Conservation (phyloP, 305 asterid genomes). For the Ajuga reptans region DNA sequence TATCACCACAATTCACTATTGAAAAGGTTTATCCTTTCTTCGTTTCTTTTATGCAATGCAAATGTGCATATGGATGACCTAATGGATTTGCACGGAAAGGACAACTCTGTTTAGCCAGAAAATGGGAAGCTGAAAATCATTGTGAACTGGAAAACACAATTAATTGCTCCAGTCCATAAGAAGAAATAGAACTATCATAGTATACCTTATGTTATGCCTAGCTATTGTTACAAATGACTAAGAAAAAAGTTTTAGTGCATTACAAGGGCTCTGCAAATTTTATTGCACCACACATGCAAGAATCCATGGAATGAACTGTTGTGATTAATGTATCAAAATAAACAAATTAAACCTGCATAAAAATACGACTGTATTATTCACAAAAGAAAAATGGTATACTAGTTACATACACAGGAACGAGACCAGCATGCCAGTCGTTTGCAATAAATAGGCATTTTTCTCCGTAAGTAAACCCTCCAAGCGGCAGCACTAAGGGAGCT, state of each 20-base stretch:
- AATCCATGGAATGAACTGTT: background rate
- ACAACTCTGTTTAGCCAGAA: background rate
- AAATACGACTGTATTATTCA: background rate
- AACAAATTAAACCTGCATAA: background rate
- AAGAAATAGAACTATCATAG: background rate
- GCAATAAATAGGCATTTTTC: conserved; percentile 88
- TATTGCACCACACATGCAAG: background rate
- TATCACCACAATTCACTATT: background rate
- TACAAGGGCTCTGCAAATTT: background rate
- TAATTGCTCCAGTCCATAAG: background rate
- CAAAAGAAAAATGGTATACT: conserved; percentile 14
- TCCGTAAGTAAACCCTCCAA: conserved; percentile 91
- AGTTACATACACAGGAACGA: conserved; percentile 81
- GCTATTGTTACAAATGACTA: background rate
- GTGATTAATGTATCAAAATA: background rate
- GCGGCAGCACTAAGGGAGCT: conserved; percentile 86
- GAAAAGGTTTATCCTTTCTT: background rate
- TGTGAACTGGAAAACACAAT: background rate
- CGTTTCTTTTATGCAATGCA: background rate
- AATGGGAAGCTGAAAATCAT: background rate
- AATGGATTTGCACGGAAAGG: background rate
- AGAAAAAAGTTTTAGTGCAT: background rate
- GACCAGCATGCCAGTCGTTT: conserved; percentile 97
- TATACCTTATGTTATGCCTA: background rate
- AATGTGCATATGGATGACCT: background rate